Evolutionary conservation across 192 early-diverging fungal genomes (phyloP).

Genomic region (Podila clonocystis): DNA sequence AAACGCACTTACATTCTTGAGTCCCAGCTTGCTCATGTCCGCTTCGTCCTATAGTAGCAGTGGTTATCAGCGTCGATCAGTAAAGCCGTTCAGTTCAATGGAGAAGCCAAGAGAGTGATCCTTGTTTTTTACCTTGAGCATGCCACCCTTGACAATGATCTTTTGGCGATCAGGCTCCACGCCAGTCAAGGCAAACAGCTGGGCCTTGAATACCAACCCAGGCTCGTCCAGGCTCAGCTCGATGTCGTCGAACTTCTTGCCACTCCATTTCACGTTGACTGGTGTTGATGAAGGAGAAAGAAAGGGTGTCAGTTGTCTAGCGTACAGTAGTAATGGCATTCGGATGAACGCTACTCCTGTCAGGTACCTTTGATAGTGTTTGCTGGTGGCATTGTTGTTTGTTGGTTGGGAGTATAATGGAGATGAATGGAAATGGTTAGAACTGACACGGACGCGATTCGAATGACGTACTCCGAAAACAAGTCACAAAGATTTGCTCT

Average conservation of each 20-base stretch:
- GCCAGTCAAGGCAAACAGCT: conserved; percentile 90
- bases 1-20: conserved; percentile 71
- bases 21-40: conserved; percentile 73
- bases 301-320: neutral
- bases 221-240: conserved; percentile 80
- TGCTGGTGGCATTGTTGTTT: conserved; percentile 33
- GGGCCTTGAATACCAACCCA: conserved; percentile 84
- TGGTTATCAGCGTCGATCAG: neutral
- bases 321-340: neutral
- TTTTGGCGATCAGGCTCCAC: conserved; percentile 95
- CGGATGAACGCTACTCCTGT: neutral
- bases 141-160: conserved; percentile 92
- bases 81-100: neutral
- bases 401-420: neutral
- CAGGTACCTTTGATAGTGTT: conserved; percentile 51
- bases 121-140: conserved; percentile 73
- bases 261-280: conserved; percentile 93
- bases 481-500: no score
- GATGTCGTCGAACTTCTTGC: conserved; percentile 84
- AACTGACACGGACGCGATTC: no score
- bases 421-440: neutral
- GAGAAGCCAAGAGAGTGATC: neutral
- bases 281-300: conserved; percentile 12
- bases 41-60: conserved; percentile 73
- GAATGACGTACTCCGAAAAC: no score